Evolutionary conservation across 2,329 filamentous ascomycete genomes (phyloP).

Genomic region (Pseudogymnoascus sp.): DNA sequence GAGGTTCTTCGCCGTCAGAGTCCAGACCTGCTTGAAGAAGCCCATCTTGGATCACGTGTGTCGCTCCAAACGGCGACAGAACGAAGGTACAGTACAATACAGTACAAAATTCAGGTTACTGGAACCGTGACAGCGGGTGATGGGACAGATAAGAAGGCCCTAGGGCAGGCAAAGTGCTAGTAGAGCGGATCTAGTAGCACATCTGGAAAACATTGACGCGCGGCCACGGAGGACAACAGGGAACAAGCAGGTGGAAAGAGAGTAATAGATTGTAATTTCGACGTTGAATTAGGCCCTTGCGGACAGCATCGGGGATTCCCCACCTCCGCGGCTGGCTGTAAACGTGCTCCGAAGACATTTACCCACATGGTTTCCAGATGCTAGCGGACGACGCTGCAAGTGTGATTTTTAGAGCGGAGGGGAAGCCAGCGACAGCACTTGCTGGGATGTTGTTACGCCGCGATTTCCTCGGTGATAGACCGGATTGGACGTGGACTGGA

Average conservation of each 20-base stretch:
- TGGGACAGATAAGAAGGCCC: slow-evolving; percentile 3
- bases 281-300: slow-evolving; percentile 12
- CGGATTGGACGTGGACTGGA: neutral
- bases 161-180: neutral
- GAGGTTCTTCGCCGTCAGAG: slow-evolving; percentile 53
- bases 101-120: neutral
- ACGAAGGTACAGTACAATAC: neutral
- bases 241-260: slow-evolving; percentile 36
- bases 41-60: slow-evolving; percentile 33
- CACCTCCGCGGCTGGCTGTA: slow-evolving; percentile 1
- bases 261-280: slow-evolving; percentile 20
- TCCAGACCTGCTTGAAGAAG: slow-evolving; percentile 49
- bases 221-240: slow-evolving; percentile 20
- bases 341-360: neutral
- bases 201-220: neutral
- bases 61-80: neutral
- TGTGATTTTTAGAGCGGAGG: neutral
- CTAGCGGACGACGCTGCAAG: neutral
- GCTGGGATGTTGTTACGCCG: neutral
- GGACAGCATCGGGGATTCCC: neutral
- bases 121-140: neutral
- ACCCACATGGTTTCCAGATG: neutral
- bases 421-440: neutral
- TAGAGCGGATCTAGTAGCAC: neutral
- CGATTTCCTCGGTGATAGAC: neutral